phyloP scores from a whole-genome alignment of 1,284 basidiomycete species.

The Sanghuangporus weigelae region DNA sequence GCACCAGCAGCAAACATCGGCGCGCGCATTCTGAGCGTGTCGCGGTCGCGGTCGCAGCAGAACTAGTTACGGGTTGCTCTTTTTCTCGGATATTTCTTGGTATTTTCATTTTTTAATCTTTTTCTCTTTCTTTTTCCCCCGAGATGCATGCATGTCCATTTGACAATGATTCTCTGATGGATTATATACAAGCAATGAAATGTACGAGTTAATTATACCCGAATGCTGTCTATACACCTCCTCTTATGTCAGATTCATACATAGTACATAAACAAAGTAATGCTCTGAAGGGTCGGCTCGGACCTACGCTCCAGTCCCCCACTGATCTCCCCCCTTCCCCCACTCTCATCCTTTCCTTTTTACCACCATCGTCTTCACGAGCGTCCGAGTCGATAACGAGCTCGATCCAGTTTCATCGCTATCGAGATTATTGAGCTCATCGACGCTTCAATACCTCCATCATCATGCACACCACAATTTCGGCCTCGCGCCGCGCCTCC shows the following conservation, averaged over 20 bases:
- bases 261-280: background rate
- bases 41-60: too few species aligned
- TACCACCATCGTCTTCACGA: background rate
- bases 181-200: background rate
- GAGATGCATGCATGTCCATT: background rate
- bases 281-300: background rate
- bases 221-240: too few species aligned
- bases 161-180: background rate
- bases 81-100: background rate
- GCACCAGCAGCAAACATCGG: constrained; percentile 17
- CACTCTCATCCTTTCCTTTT: background rate
- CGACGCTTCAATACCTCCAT: background rate
- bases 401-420: background rate
- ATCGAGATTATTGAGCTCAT: background rate
- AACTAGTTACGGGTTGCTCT: too few species aligned
- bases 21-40: background rate
- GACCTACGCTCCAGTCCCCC: background rate
- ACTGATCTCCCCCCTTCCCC: background rate
- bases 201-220: background rate
- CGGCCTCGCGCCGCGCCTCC: constrained; percentile 28
- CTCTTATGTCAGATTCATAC: background rate
- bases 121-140: background rate
- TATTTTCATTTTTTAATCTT: background rate
- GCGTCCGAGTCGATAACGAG: background rate
- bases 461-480: constrained; percentile 12